Evolutionary conservation across 768 basidiomycete genomes (phyloP).

Genomic region (Pleurotus sapidus): DNA sequence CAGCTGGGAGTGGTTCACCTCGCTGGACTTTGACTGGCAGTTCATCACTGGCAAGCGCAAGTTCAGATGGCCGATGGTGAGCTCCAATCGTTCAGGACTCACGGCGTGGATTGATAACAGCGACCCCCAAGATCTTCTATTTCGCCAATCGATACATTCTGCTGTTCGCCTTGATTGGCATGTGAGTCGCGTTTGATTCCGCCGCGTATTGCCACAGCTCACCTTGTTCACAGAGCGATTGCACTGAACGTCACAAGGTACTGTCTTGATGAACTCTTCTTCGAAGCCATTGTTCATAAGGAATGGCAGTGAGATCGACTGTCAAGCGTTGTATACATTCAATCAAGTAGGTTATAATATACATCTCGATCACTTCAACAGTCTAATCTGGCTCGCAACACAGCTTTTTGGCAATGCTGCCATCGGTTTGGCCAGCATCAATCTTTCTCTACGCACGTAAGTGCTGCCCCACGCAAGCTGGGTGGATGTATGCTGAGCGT

Average conservation of each 20-base stretch:
- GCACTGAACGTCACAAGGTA: slow-evolving; percentile 57
- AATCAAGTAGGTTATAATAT: slow-evolving; percentile 39
- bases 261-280: neutral
- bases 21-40: slow-evolving; percentile 63
- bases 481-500: neutral
- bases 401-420: slow-evolving; percentile 60
- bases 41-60: slow-evolving; percentile 51
- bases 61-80: slow-evolving; percentile 70
- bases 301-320: slow-evolving; percentile 45
- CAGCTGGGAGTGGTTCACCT: slow-evolving; percentile 69
- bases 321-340: slow-evolving; percentile 68
- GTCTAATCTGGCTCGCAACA: neutral
- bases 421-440: slow-evolving; percentile 69
- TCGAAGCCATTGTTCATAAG: slow-evolving; percentile 7
- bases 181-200: slow-evolving; percentile 39
- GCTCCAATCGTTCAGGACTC: slow-evolving; percentile 7
- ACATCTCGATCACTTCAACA: neutral
- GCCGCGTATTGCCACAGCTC: neutral
- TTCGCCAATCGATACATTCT: slow-evolving; percentile 68
- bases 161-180: slow-evolving; percentile 63
- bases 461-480: slow-evolving; percentile 16
- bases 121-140: slow-evolving; percentile 51
- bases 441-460: slow-evolving; percentile 67
- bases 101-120: neutral
- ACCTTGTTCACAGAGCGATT: slow-evolving; percentile 38